Conservation (phyloP, 768 basidiomycete species). For the Mycena kentingensis region DNA sequence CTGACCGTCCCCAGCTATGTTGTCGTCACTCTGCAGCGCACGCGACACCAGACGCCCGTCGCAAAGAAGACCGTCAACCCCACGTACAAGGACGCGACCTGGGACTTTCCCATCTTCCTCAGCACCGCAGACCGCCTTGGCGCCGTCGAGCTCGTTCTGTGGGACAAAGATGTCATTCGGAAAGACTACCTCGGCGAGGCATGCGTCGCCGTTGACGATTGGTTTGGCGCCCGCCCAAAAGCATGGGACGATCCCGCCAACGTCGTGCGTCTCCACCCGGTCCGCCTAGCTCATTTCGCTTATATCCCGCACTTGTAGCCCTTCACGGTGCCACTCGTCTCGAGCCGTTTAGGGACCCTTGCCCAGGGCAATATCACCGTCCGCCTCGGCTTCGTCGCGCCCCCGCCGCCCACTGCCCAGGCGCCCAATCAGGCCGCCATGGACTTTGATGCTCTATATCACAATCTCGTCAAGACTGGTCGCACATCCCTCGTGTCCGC, state of each 20-base stretch:
- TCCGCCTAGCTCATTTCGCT: conserved; percentile 8
- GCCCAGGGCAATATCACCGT: conserved; percentile 44
- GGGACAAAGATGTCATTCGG: conserved; percentile 89
- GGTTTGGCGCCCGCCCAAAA: conserved; percentile 60
- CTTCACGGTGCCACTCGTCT: conserved; percentile 41
- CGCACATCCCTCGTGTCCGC: conserved; percentile 71
- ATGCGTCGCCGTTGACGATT: conserved; percentile 74
- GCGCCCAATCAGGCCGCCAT: conserved; percentile 34
- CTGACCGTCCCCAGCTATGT: conserved; percentile 56
- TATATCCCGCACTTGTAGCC: conserved; percentile 26
- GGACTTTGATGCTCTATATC: conserved; percentile 62
- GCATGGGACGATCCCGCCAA: conserved; percentile 68
- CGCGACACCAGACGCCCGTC: conserved; percentile 71
- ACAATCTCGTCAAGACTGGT: conserved; percentile 62
- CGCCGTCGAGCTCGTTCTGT: conserved; percentile 81
- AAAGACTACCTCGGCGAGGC: conserved; percentile 96
- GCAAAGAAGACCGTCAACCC: conserved; percentile 74
- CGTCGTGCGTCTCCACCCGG: conserved; percentile 49
- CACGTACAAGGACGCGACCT: conserved; percentile 76
- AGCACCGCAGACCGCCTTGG: conserved; percentile 73
- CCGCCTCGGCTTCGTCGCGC: conserved; percentile 51
- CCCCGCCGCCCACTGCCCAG: conserved; percentile 43
- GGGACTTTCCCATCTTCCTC: conserved; percentile 85
- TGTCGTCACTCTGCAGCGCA: conserved; percentile 60
- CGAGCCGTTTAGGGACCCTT: conserved; percentile 42